phyloP scores from a whole-genome alignment of 2,329 filamentous ascomycete genomes.

The Lojkania enalia region DNA sequence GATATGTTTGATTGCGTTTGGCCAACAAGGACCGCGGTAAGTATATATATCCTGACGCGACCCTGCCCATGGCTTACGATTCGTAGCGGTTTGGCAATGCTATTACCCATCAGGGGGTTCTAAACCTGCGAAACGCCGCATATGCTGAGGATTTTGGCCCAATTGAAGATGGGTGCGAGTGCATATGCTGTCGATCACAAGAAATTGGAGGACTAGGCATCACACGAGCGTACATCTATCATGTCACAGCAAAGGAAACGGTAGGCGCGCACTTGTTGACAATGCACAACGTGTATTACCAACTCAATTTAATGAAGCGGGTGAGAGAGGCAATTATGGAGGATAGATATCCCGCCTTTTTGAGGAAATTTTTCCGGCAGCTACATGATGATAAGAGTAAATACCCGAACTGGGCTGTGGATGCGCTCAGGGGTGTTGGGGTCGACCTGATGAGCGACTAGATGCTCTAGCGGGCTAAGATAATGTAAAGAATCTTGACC shows the following conservation, averaged over 20 bases:
- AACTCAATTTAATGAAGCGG: constrained; percentile 79
- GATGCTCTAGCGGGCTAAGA: not conserved
- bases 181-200: constrained; percentile 71
- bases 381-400: constrained; percentile 68
- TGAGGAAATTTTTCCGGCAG: constrained; percentile 75
- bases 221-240: constrained; percentile 86
- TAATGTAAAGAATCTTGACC: not conserved
- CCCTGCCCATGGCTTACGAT: constrained; percentile 3
- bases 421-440: constrained; percentile 75
- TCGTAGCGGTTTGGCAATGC: constrained; percentile 84
- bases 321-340: constrained; percentile 77
- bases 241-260: constrained; percentile 92
- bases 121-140: constrained; percentile 78
- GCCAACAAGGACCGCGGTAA: constrained; percentile 87
- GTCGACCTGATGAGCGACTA: constrained; percentile 52
- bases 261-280: constrained; percentile 84
- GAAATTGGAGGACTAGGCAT: constrained; percentile 75
- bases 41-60: constrained; percentile 19
- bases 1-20: constrained; percentile 99
- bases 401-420: constrained; percentile 84
- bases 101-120: constrained; percentile 76
- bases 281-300: constrained; percentile 94
- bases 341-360: constrained; percentile 77
- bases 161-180: constrained; percentile 81
- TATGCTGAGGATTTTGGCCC: constrained; percentile 81